phyloP scores from a whole-genome alignment of 2,329 filamentous ascomycete species.

The Fonsecaea erecta region DNA sequence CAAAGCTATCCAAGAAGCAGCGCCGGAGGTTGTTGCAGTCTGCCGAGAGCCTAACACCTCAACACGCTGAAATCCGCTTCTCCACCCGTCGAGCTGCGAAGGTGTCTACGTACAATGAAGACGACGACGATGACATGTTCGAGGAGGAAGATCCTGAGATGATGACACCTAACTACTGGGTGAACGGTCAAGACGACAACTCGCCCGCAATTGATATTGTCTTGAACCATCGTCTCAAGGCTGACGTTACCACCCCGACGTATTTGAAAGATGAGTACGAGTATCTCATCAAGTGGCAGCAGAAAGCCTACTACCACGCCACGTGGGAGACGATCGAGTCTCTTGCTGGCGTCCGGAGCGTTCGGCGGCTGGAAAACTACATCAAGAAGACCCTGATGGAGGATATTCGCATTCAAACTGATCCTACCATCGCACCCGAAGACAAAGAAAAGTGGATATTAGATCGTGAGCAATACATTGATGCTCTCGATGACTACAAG shows the following conservation, averaged over 20 bases:
- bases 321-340: conserved; percentile 86
- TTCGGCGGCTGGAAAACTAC: conserved; percentile 92
- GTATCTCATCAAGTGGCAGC: conserved; percentile 94
- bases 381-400: conserved; percentile 80
- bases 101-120: conserved; percentile 70
- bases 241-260: conserved; percentile 56
- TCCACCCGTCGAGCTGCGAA: conserved; percentile 79
- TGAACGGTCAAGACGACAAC: conserved; percentile 72
- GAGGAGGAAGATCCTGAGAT: conserved; percentile 62
- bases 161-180: conserved; percentile 71
- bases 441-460: conserved; percentile 92
- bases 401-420: conserved; percentile 76
- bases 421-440: conserved; percentile 76
- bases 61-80: conserved; percentile 83
- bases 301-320: conserved; percentile 90
- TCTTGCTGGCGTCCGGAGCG: conserved; percentile 77
- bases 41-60: conserved; percentile 66
- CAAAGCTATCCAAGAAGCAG: conserved; percentile 75
- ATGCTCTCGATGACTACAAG: conserved; percentile 86
- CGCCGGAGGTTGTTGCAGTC: conserved; percentile 70
- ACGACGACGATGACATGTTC: conserved; percentile 63
- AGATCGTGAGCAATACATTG: conserved; percentile 88
- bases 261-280: conserved; percentile 77
- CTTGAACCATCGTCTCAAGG: conserved; percentile 80
- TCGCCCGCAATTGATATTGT: conserved; percentile 88